Conservation (phyloP, 2,329 filamentous ascomycete genomes). For the Penicillium expansum region DNA sequence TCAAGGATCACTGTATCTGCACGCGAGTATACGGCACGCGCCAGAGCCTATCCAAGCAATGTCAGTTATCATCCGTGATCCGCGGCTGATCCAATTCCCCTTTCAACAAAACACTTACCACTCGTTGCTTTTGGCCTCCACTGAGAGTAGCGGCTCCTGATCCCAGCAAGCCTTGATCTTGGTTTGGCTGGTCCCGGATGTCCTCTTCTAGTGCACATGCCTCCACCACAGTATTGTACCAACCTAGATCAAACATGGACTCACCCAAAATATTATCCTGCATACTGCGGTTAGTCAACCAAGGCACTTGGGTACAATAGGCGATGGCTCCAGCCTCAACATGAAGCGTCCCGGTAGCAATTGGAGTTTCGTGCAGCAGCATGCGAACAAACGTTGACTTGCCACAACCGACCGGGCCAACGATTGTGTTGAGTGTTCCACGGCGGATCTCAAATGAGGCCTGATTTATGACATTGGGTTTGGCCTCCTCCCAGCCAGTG, state of each 20-base stretch:
- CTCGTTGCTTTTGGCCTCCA: conserved; percentile 4
- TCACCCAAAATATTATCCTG: not conserved
- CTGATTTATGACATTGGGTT: not conserved
- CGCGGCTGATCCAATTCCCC: not conserved
- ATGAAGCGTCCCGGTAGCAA: not conserved
- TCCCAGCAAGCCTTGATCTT: not conserved
- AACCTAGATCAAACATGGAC: not conserved
- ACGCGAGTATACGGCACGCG: not conserved
- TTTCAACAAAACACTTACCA: not conserved
- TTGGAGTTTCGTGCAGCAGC: not conserved
- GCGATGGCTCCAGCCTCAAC: not conserved
- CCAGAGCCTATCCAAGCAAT: not conserved
- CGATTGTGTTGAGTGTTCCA: not conserved
- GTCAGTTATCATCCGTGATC: not conserved
- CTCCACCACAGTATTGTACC: not conserved
- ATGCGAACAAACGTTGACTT: not conserved
- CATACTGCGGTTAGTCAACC: not conserved
- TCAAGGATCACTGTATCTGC: not conserved
- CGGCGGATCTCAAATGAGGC: not conserved
- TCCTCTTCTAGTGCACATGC: not conserved
- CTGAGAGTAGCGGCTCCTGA: not conserved
- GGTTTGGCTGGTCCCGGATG: not conserved
- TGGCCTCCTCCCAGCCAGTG: conserved; percentile 1
- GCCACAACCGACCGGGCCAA: not conserved
- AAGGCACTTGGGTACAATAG: not conserved